A percentile compares a stretch with the other conserved stretches of the same genome.
These are phyloP conservation scores for Boletus tylopilopsis DNA, from an alignment of 768 basidiomycete species.

Conservation along the genomic window DNA sequence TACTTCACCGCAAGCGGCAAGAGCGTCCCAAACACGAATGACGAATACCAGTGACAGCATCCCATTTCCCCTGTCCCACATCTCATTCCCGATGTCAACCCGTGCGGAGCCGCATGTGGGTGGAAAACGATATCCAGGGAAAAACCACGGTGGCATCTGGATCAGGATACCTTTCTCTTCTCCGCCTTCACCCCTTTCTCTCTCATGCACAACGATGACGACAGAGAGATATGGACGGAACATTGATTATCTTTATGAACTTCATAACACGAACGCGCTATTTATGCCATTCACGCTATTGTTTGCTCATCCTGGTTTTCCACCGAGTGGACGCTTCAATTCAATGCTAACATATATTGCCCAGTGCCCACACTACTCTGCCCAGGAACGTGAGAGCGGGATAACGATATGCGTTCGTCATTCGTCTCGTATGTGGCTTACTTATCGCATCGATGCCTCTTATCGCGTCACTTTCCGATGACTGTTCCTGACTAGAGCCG, in stretches of 20 bases:
- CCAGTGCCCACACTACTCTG: too few relatives aligned
- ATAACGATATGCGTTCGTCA: constrained; percentile 1
- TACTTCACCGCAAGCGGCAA: constrained; percentile 16
- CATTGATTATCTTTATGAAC: constrained; percentile 26
- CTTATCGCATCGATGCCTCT: background rate
- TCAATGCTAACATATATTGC: too few relatives aligned
- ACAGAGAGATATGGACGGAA: constrained; percentile 6
- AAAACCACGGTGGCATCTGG: background rate
- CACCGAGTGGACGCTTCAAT: background rate
- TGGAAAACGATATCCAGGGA: background rate
- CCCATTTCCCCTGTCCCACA: background rate
- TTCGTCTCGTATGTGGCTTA: too few relatives aligned
- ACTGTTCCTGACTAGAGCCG: background rate
- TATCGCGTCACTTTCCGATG: constrained; percentile 1
- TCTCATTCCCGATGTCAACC: background rate
- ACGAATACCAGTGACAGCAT: constrained; percentile 6
- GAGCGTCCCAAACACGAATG: constrained; percentile 7
- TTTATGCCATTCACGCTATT: constrained; percentile 24
- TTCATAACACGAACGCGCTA: constrained; percentile 12
- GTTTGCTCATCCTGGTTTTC: background rate
- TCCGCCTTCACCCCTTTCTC: background rate
- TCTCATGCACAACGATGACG: constrained; percentile 9
- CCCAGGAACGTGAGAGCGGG: constrained; percentile 3
- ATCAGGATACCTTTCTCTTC: background rate
- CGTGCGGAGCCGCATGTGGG: background rate